Percentiles rank a stretch among this genome's conserved stretches.
These are phyloP conservation scores for Dactylellina sp. DNA, from an alignment of 2,329 filamentous ascomycete genomes.

Conservation along the genomic window DNA sequence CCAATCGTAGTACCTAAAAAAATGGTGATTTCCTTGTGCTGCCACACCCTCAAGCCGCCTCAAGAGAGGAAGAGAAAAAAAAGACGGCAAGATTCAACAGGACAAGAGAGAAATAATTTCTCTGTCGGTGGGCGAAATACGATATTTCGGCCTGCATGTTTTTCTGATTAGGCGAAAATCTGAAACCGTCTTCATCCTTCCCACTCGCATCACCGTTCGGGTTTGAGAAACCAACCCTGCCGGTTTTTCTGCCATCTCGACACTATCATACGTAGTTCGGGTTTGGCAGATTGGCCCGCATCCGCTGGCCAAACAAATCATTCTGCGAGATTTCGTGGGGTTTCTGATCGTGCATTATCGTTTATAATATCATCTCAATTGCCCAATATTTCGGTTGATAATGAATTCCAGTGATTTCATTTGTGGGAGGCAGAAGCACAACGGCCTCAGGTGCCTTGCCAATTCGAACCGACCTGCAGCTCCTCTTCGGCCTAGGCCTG, in stretches of 20 bases:
- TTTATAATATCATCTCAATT: constrained; percentile 48
- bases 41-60: constrained; percentile 53
- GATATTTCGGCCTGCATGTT: constrained; percentile 42
- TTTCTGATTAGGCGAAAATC: constrained; percentile 50
- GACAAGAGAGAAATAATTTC: constrained; percentile 43
- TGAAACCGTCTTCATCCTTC: constrained; percentile 49
- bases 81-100: constrained; percentile 37
- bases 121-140: constrained; percentile 31
- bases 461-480: constrained; percentile 4
- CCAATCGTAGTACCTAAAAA: constrained; percentile 29
- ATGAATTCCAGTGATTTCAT: constrained; percentile 42
- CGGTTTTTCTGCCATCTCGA: constrained; percentile 20
- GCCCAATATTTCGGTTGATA: constrained; percentile 53
- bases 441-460: constrained; percentile 41
- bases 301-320: constrained; percentile 39
- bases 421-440: constrained; percentile 30
- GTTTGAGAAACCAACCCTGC: constrained; percentile 49
- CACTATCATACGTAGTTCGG: constrained; percentile 16
- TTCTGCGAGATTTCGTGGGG: constrained; percentile 43
- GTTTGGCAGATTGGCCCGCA: constrained; percentile 26
- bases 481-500: constrained; percentile 18
- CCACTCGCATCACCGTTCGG: constrained; percentile 31
- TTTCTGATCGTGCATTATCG: constrained; percentile 44
- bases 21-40: constrained; percentile 38
- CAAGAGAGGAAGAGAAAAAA: constrained; percentile 19